Base-by-base conservation (phyloP, 2,329 filamentous ascomycete species). In the Penicillium sp. region DNA sequence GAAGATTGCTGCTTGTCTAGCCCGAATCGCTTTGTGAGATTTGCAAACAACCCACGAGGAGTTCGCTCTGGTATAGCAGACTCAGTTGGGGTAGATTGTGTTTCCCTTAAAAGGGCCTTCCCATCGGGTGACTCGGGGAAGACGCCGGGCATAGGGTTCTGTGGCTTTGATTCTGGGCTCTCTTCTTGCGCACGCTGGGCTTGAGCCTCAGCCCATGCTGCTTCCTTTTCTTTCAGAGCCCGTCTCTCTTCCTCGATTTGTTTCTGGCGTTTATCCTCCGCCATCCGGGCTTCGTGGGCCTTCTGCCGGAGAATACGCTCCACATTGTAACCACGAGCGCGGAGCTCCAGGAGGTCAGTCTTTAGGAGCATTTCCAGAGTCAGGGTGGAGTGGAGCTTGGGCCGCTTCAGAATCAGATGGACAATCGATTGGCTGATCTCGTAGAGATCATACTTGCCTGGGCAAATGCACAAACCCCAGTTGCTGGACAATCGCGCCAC, bases 241-340 rank as follows among this genome's bases (percentile, higher is more conserved):
- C 86, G 85, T 64, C 89, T 85, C 70, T 96, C 91, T 50, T 86
- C 85, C 62, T 90, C 89, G 6, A 92, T 75, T 37, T 90, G 70
- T 69, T 88, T 88, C 69, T 89, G 87, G 50, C 90, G 85, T 72
- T 92, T 87, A 68, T 90, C 89, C 70, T 97, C 93, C 0, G 92
- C 92, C 64, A 98, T 87, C 54, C 91, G 86, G 6, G 91, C 91
- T 74, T 98, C 92, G 2, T 91, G 90, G 19, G 90, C 92, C 78
- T 96, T 96, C 55, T 89, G 89, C 39, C 91, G 87, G 22, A 99
- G 82, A 62, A 99, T 98, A 51, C 95, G 89, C 70, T 97, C 92
- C 40, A 99, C 95, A 66, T 99, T 98, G 81, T 97, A 98, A 1
- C 95, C 95, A 63, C 95, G 91, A 60, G 88, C 87, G 68, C 91